phyloP scores from a whole-genome alignment of 345 rosid species.

The Syzygium jambos region DNA sequence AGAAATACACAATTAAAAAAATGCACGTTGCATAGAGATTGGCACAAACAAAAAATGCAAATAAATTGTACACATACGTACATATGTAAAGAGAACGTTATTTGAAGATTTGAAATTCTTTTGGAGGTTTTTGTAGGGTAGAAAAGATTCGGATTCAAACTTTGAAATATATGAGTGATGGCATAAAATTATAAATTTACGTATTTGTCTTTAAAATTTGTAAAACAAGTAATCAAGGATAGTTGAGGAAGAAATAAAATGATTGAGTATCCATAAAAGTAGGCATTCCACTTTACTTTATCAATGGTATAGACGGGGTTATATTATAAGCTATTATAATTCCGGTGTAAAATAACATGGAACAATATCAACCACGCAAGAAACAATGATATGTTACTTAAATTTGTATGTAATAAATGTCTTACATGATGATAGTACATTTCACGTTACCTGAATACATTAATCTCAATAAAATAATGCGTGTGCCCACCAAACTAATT shows the following conservation, averaged over 20 bases:
- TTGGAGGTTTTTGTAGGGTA: not conserved
- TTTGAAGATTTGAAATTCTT: slow-evolving; percentile 44
- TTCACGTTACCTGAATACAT: too few relatives aligned
- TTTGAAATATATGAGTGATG: not conserved
- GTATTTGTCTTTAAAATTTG: not conserved
- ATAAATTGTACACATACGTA: not conserved
- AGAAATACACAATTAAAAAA: too few relatives aligned
- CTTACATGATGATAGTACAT: too few relatives aligned
- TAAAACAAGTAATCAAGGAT: not conserved
- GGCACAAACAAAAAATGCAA: not conserved
- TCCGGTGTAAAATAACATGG: too few relatives aligned
- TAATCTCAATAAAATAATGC: too few relatives aligned
- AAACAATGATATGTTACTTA: too few relatives aligned
- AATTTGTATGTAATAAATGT: too few relatives aligned
- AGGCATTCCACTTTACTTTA: too few relatives aligned
- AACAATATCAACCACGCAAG: too few relatives aligned
- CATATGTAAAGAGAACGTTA: slow-evolving; percentile 66
- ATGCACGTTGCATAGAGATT: not conserved
- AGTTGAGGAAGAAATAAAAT: not conserved
- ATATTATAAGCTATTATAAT: too few relatives aligned
- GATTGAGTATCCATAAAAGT: not conserved
- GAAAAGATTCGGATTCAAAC: not conserved
- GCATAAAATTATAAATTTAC: not conserved
- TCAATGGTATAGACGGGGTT: too few relatives aligned
- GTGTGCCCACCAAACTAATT: not conserved